These are phyloP conservation scores for Pseudogymnoascus sp. DNA, from an alignment of 2,329 filamentous ascomycete genomes.

Conservation along the genomic window DNA sequence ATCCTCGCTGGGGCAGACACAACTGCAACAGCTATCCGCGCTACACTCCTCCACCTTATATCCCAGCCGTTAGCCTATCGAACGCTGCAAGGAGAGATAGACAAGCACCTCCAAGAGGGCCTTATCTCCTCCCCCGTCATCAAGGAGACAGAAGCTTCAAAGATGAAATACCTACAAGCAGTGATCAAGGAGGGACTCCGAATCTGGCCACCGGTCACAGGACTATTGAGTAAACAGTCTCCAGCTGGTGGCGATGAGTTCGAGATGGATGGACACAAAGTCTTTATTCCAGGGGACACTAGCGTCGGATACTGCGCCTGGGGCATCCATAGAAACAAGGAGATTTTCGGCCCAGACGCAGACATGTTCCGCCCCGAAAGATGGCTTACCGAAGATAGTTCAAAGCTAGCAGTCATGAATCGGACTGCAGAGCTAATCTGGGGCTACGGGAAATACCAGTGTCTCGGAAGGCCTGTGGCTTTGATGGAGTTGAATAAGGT, in stretches of 20 bases:
- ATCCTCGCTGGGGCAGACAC: slow-evolving; percentile 50
- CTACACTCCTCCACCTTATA: slow-evolving; percentile 43
- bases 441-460: slow-evolving; percentile 36
- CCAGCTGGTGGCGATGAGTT: slow-evolving; percentile 14
- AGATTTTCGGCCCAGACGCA: slow-evolving; percentile 31
- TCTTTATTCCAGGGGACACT: slow-evolving; percentile 17
- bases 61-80: slow-evolving; percentile 39
- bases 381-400: slow-evolving; percentile 35
- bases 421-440: slow-evolving; percentile 36
- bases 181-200: slow-evolving; percentile 41
- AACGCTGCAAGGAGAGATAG: slow-evolving; percentile 39
- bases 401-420: slow-evolving; percentile 31
- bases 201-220: slow-evolving; percentile 27
- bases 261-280: background rate
- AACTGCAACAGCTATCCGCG: slow-evolving; percentile 45
- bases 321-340: slow-evolving; percentile 28
- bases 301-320: slow-evolving; percentile 22
- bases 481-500: slow-evolving; percentile 42
- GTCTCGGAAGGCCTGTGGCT: slow-evolving; percentile 40
- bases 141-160: slow-evolving; percentile 7
- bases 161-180: slow-evolving; percentile 23
- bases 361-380: slow-evolving; percentile 40
- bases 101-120: slow-evolving; percentile 30
- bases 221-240: slow-evolving; percentile 17
- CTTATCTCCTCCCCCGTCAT: slow-evolving; percentile 24